A percentile compares a stretch with the other conserved stretches of the same genome.
Evolutionary conservation across 2,329 filamentous ascomycete genomes (phyloP).

Genomic region (Fonsecaea nubica): DNA sequence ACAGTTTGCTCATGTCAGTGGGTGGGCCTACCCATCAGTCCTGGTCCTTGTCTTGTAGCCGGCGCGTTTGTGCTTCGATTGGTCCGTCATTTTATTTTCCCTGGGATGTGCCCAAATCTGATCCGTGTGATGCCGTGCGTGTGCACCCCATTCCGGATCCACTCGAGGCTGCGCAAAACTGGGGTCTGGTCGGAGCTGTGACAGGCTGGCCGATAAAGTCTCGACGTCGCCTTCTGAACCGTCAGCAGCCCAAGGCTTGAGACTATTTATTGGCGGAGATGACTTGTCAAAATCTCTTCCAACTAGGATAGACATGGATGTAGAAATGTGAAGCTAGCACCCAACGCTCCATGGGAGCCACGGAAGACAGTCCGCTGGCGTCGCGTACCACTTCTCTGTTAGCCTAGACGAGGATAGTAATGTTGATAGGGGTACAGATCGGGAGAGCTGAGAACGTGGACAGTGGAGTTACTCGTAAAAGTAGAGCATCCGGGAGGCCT

Average conservation of each 20-base stretch:
- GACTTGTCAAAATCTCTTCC: not conserved
- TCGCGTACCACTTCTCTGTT: not conserved
- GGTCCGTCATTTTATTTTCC: not conserved
- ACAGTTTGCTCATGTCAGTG: not conserved
- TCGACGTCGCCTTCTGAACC: conserved; percentile 2
- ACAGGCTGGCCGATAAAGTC: not conserved
- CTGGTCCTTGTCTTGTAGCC: not conserved
- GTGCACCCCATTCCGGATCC: conserved; percentile 5
- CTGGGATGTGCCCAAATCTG: conserved; percentile 16
- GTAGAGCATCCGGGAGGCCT: not conserved
- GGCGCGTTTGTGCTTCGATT: not conserved
- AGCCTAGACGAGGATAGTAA: not conserved
- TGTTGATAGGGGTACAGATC: not conserved
- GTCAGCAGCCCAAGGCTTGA: conserved; percentile 1
- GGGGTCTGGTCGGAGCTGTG: conserved; percentile 7
- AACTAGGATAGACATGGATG: conserved; percentile 3
- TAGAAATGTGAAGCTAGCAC: not conserved
- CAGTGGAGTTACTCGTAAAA: not conserved
- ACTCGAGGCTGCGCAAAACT: conserved; percentile 19
- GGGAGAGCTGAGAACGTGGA: conserved; percentile 11
- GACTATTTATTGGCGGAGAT: not conserved
- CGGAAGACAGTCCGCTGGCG: not conserved
- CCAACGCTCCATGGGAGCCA: not conserved
- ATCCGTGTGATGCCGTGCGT: conserved; percentile 25
- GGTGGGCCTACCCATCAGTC: not conserved